Conservation (phyloP, 495 filamentous ascomycete species). For the Immersiella caudata region DNA sequence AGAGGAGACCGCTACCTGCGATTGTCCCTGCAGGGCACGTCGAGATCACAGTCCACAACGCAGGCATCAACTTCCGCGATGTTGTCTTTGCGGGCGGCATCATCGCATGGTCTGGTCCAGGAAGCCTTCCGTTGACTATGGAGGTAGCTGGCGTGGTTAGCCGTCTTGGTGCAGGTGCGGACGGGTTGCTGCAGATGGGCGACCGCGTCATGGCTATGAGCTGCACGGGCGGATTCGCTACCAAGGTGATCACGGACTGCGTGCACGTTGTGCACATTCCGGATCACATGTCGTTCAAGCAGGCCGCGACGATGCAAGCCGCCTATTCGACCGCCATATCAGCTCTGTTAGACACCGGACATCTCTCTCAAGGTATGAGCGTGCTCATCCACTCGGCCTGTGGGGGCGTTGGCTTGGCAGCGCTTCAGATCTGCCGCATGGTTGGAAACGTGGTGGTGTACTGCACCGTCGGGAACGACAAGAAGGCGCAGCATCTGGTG, state of each 20-base stretch:
- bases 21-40: conserved; percentile 33
- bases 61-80: conserved; percentile 43
- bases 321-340: conserved; percentile 40
- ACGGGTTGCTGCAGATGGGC: background rate
- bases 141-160: conserved; percentile 41
- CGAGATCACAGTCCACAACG: conserved; percentile 35
- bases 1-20: background rate
- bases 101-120: conserved; percentile 8
- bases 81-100: conserved; percentile 40
- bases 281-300: conserved; percentile 35
- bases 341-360: conserved; percentile 34
- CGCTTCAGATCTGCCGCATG: conserved; percentile 41
- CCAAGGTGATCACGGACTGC: background rate
- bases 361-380: conserved; percentile 38
- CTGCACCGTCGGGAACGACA: conserved; percentile 47
- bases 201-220: background rate
- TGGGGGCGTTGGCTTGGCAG: conserved; percentile 52
- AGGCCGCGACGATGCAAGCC: conserved; percentile 36
- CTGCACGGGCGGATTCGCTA: background rate
- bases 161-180: conserved; percentile 47
- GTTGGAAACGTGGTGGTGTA: conserved; percentile 34
- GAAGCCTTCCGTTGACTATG: conserved; percentile 7
- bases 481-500: conserved; percentile 44
- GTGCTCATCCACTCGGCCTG: conserved; percentile 56
- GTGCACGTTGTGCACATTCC: conserved; percentile 13